These are phyloP conservation scores for Magnolia kwangsiensis DNA, from an alignment of 164 flowering plant species.

Conservation along the genomic window DNA sequence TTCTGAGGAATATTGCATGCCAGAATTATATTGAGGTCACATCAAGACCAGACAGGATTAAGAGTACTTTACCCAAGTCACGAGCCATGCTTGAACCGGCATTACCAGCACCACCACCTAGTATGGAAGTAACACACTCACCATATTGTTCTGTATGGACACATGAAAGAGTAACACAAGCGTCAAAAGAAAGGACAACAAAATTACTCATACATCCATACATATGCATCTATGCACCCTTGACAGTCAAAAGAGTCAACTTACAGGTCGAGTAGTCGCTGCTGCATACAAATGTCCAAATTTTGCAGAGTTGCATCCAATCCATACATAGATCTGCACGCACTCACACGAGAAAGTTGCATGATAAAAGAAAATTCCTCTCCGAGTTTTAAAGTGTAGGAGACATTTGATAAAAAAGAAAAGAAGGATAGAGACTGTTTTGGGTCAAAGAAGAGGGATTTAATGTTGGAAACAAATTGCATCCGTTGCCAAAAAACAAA, in stretches of 20 bases:
- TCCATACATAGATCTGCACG: slow-evolving; percentile 73
- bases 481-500: neutral
- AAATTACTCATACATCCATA: neutral
- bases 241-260: slow-evolving; percentile 9
- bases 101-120: slow-evolving; percentile 84
- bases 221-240: neutral
- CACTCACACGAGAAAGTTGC: neutral
- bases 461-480: neutral
- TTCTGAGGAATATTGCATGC: slow-evolving; percentile 88
- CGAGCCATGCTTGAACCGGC: slow-evolving; percentile 84
- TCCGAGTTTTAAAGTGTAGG: too few relatives aligned
- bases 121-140: slow-evolving; percentile 59
- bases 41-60: neutral
- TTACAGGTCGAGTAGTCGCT: slow-evolving; percentile 75
- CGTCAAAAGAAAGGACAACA: neutral
- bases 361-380: neutral
- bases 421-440: too few relatives aligned
- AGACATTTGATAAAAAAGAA: neutral
- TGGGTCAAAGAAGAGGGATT: neutral
- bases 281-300: slow-evolving; percentile 81
- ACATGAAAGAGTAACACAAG: slow-evolving; percentile 4
- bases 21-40: slow-evolving; percentile 58
- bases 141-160: slow-evolving; percentile 44
- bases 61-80: slow-evolving; percentile 48
- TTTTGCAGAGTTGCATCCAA: slow-evolving; percentile 80